These are phyloP conservation scores for Tubosaeta sp. DNA, from an alignment of 768 basidiomycete species.

Conservation along the genomic window DNA sequence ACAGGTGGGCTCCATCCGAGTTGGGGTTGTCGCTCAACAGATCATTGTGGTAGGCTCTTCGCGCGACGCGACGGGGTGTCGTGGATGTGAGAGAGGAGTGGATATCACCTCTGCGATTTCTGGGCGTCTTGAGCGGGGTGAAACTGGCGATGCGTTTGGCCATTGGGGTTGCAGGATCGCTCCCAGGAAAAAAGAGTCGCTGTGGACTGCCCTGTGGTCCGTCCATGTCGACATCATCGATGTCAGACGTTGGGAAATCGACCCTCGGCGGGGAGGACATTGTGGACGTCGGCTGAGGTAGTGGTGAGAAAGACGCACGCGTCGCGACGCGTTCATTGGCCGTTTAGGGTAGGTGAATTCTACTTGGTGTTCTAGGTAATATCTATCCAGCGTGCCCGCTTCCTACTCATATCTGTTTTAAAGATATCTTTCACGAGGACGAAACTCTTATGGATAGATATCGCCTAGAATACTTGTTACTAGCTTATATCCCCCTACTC, in stretches of 20 bases:
- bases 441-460: no score
- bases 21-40: conserved; percentile 36
- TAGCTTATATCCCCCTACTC: no score
- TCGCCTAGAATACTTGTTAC: no score
- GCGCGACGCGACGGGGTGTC: conserved; percentile 20
- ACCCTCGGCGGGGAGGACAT: conserved; percentile 67
- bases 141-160: conserved; percentile 31
- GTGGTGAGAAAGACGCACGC: conserved; percentile 29
- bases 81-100: conserved; percentile 33
- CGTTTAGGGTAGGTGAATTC: conserved; percentile 44
- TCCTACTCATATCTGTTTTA: no score
- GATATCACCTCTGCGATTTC: conserved; percentile 31
- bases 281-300: neutral
- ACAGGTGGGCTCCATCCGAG: conserved; percentile 57
- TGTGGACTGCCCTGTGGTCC: conserved; percentile 22
- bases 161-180: conserved; percentile 43
- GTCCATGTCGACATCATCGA: conserved; percentile 54
- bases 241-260: conserved; percentile 60
- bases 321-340: conserved; percentile 51
- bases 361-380: no score
- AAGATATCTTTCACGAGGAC: no score
- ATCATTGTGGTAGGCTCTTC: conserved; percentile 20
- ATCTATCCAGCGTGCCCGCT: no score
- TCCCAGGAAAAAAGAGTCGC: conserved; percentile 31
- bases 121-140: conserved; percentile 41